These are phyloP conservation scores for Myxozyma neotropica DNA, from an alignment of 805 yeast genomes.

Conservation along the genomic window DNA sequence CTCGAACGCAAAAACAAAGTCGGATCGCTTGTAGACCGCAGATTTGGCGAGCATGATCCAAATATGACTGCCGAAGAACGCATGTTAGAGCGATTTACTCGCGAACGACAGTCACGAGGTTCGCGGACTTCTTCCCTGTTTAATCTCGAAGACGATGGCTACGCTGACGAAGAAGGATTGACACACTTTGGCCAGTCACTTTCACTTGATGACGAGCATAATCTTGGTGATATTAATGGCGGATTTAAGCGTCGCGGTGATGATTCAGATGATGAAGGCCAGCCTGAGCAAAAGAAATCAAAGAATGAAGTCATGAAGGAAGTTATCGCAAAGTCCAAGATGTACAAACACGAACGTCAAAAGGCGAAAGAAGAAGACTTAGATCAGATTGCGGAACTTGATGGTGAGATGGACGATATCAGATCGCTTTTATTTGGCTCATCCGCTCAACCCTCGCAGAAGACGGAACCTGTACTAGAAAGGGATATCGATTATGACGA, in stretches of 20 bases:
- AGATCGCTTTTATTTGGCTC: constrained; percentile 21
- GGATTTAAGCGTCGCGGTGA: constrained; percentile 12
- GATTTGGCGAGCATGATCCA: constrained; percentile 81
- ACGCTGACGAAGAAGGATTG: constrained; percentile 46
- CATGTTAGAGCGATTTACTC: constrained; percentile 92
- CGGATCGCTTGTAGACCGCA: constrained; percentile 80
- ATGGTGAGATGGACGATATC: constrained; percentile 42
- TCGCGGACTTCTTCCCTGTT: constrained; percentile 53
- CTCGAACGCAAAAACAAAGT: constrained; percentile 65
- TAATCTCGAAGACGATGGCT: constrained; percentile 66
- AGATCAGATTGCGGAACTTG: constrained; percentile 44
- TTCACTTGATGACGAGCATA: constrained; percentile 58
- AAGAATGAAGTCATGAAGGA: constrained; percentile 51
- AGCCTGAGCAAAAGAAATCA: constrained; percentile 43
- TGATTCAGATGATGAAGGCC: constrained; percentile 45
- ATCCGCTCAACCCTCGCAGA: constrained; percentile 3
- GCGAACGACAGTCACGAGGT: constrained; percentile 65
- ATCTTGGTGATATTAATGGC: constrained; percentile 46
- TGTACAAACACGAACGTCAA: constrained; percentile 48
- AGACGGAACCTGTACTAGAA: not conserved
- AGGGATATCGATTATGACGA: constrained; percentile 43
- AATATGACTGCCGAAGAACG: constrained; percentile 82
- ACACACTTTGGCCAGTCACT: constrained; percentile 81
- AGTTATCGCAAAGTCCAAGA: constrained; percentile 48
- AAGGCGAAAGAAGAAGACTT: constrained; percentile 45